These are phyloP conservation scores for Zygosaccharomyces lentus DNA, from an alignment of 805 yeast species.

Conservation along the genomic window DNA sequence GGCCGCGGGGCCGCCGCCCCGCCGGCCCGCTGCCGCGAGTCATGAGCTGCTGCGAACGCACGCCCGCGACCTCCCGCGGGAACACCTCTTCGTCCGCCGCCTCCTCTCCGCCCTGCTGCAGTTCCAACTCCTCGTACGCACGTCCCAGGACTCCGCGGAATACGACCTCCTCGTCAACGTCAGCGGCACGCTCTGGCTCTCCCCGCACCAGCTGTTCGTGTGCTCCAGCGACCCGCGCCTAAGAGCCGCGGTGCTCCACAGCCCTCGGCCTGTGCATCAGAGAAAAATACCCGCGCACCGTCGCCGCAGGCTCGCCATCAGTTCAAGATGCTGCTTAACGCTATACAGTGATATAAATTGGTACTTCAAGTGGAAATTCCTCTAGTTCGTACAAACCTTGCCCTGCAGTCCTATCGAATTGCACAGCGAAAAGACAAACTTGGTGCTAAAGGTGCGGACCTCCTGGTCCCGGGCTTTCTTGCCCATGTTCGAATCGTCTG, in stretches of 20 bases:
- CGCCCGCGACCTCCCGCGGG: not conserved
- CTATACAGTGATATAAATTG: constrained; percentile 18
- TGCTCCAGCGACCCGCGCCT: not conserved
- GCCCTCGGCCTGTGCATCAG: constrained; percentile 1
- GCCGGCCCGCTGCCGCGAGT: too few relatives aligned
- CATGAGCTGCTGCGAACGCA: not conserved
- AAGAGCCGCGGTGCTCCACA: constrained; percentile 5
- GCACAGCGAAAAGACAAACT: constrained; percentile 34
- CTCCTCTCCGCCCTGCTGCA: not conserved
- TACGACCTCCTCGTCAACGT: constrained; percentile 8
- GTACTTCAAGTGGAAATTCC: constrained; percentile 22
- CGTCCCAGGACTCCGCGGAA: constrained; percentile 1
- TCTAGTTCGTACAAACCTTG: constrained; percentile 24
- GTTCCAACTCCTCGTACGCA: constrained; percentile 4
- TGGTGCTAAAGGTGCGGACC: constrained; percentile 33
- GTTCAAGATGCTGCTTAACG: constrained; percentile 15
- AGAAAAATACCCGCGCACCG: too few relatives aligned
- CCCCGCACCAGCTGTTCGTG: constrained; percentile 12
- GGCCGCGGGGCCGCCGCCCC: too few relatives aligned
- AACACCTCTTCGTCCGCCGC: not conserved
- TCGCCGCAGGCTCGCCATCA: constrained; percentile 13
- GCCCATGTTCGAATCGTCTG: constrained; percentile 73
- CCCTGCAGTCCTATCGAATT: constrained; percentile 24
- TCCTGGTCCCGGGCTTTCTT: constrained; percentile 44
- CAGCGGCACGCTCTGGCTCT: not conserved